A percentile compares a stretch with the other conserved stretches of the same genome.
These are phyloP conservation scores for Caryopteris hybrid DNA, from an alignment of 305 asterid genomes.

Conservation along the genomic window DNA sequence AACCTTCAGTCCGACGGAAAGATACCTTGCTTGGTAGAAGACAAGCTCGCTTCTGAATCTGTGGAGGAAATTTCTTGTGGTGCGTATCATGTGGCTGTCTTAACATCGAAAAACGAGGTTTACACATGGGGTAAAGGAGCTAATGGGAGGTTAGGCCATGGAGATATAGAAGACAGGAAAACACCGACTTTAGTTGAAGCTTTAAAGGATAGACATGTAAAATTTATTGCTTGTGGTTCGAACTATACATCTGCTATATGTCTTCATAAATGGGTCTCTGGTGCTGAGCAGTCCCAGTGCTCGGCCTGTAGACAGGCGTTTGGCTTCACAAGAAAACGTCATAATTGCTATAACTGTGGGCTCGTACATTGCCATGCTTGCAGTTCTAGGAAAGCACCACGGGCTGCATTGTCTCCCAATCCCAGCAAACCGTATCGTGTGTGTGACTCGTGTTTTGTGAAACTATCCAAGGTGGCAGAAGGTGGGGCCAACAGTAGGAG, in stretches of 20 bases:
- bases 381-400: slow-evolving; percentile 75
- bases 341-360: slow-evolving; percentile 95
- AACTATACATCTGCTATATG: slow-evolving; percentile 86
- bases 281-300: slow-evolving; percentile 95
- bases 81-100: slow-evolving; percentile 80
- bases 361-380: slow-evolving; percentile 95
- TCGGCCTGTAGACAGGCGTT: slow-evolving; percentile 91
- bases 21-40: slow-evolving; percentile 76
- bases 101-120: slow-evolving; percentile 88
- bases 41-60: slow-evolving; percentile 59
- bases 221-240: slow-evolving; percentile 87
- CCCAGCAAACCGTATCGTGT: slow-evolving; percentile 91
- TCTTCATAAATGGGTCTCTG: slow-evolving; percentile 92
- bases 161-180: slow-evolving; percentile 91
- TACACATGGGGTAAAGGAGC: slow-evolving; percentile 99
- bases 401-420: slow-evolving; percentile 95
- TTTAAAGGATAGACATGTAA: slow-evolving; percentile 81
- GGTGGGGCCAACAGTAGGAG: slow-evolving; percentile 61
- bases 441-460: slow-evolving; percentile 83
- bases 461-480: slow-evolving; percentile 77
- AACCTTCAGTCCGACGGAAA: slow-evolving; percentile 81
- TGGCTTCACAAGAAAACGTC: slow-evolving; percentile 95
- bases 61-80: slow-evolving; percentile 90
- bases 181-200: slow-evolving; percentile 76
- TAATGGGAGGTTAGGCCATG: slow-evolving; percentile 95